Conservation (phyloP, 2,329 filamentous ascomycete species). For the Rutstroemia sp. region DNA sequence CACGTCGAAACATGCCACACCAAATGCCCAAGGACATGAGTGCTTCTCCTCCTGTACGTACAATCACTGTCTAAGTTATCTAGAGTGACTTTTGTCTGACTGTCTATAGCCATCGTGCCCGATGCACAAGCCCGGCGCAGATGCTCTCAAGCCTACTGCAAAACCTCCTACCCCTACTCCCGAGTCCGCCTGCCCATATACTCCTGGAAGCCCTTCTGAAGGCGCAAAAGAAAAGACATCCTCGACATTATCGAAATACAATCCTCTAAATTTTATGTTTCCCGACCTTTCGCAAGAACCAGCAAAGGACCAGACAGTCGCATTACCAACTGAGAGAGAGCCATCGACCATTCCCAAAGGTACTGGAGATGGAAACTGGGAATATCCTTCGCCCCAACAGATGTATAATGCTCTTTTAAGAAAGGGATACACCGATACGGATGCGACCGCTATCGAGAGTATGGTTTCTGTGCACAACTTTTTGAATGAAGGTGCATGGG, state of each 20-base stretch:
- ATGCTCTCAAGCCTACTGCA: slow-evolving; percentile 23
- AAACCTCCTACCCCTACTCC: slow-evolving; percentile 23
- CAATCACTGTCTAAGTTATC: not conserved
- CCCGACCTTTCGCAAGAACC: slow-evolving; percentile 72
- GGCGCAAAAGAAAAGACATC: slow-evolving; percentile 22
- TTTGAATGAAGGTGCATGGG: slow-evolving; percentile 94
- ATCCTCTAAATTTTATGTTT: slow-evolving; percentile 95
- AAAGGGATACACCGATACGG: slow-evolving; percentile 93
- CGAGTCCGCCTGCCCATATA: slow-evolving; percentile 28
- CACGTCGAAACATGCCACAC: slow-evolving; percentile 20
- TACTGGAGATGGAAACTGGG: slow-evolving; percentile 75
- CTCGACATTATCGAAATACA: slow-evolving; percentile 57
- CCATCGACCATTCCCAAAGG: slow-evolving; percentile 86
- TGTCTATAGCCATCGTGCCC: slow-evolving; percentile 55
- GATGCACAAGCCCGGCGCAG: slow-evolving; percentile 49
- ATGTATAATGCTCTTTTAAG: slow-evolving; percentile 98
- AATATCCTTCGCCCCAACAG: slow-evolving; percentile 96
- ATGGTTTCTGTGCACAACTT: slow-evolving; percentile 99
- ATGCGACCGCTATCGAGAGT: slow-evolving; percentile 83
- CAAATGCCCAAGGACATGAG: slow-evolving; percentile 17
- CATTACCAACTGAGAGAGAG: slow-evolving; percentile 75
- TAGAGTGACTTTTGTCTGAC: slow-evolving; percentile 9
- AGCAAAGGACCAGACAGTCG: slow-evolving; percentile 62
- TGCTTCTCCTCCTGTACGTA: slow-evolving; percentile 24
- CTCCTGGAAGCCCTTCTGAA: slow-evolving; percentile 22